phyloP scores from a whole-genome alignment of 1,139 yeast species.

The Yamadazyma sp. region DNA sequence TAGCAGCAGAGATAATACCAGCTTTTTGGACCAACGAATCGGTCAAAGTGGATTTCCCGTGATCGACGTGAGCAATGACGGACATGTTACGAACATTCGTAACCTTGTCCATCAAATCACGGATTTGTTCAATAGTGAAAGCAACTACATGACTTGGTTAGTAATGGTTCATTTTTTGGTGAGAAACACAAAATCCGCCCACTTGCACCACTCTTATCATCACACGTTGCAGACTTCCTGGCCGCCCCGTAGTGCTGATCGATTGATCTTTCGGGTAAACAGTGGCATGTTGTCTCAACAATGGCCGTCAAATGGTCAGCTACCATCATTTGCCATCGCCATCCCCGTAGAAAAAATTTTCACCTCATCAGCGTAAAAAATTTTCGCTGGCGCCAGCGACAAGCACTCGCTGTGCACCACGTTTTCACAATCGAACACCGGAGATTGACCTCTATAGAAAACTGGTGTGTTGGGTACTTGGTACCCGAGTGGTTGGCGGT shows the following conservation, averaged over 20 bases:
- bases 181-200: not conserved
- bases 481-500: not conserved
- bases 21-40: constrained; percentile 99
- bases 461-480: not conserved
- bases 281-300: no score
- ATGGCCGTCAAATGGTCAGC: no score
- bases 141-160: constrained; percentile 46
- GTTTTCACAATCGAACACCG: not conserved
- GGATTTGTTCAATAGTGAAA: constrained; percentile 90
- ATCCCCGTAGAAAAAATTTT: not conserved
- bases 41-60: constrained; percentile 99
- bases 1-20: constrained; percentile 99
- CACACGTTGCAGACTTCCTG: not conserved
- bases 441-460: not conserved
- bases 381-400: not conserved
- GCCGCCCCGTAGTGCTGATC: no score
- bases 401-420: not conserved
- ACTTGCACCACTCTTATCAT: not conserved
- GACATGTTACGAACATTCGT: constrained; percentile 99
- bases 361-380: constrained; percentile 2
- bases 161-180: not conserved
- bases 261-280: no score
- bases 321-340: not conserved
- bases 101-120: constrained; percentile 98
- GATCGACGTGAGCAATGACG: constrained; percentile 99